Percentiles rank a stretch among this genome's conserved stretches.
Evolutionary conservation across 2,329 filamentous ascomycete genomes (phyloP).

Genomic region (Phoma sp.): DNA sequence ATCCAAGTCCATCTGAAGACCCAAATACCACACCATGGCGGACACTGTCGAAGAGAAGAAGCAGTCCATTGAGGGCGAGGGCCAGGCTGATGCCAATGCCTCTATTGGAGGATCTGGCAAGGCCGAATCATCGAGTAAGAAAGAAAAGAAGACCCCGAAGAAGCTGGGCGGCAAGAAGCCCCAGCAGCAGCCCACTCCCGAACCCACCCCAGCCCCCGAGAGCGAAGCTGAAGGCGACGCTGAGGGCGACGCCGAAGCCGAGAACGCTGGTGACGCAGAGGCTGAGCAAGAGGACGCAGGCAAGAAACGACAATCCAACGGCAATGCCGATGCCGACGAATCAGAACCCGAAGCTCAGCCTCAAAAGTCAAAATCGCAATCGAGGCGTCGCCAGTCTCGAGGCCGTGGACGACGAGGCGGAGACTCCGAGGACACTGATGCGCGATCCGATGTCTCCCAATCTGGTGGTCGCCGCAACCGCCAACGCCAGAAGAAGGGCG

Average conservation of each 20-base stretch:
- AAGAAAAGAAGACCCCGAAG: conserved; percentile 58
- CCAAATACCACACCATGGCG: conserved; percentile 42
- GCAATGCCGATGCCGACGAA: conserved; percentile 52
- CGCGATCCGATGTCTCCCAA: conserved; percentile 62
- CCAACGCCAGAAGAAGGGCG: conserved; percentile 58
- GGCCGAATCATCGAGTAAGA: conserved; percentile 53
- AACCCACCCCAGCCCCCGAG: conserved; percentile 56
- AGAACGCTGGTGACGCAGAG: conserved; percentile 36
- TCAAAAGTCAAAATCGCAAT: conserved; percentile 49
- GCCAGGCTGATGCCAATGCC: conserved; percentile 47
- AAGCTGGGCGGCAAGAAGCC: conserved; percentile 58
- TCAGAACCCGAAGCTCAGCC: conserved; percentile 55
- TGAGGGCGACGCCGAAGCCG: conserved; percentile 15
- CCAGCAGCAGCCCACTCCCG: conserved; percentile 56
- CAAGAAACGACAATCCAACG: conserved; percentile 45
- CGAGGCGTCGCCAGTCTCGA: conserved; percentile 58
- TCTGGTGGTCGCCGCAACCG: conserved; percentile 64
- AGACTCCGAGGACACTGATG: conserved; percentile 63
- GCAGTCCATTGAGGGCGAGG: conserved; percentile 47
- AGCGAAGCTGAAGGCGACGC: conserved; percentile 50
- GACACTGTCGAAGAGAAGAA: conserved; percentile 50
- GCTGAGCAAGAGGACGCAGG: conserved; percentile 53
- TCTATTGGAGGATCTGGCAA: conserved; percentile 46
- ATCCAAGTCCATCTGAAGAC: conserved; percentile 4
- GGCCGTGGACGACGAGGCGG: conserved; percentile 56